Evolutionary conservation across 768 basidiomycete species (phyloP).

Genomic region (Lentinula edodes): DNA sequence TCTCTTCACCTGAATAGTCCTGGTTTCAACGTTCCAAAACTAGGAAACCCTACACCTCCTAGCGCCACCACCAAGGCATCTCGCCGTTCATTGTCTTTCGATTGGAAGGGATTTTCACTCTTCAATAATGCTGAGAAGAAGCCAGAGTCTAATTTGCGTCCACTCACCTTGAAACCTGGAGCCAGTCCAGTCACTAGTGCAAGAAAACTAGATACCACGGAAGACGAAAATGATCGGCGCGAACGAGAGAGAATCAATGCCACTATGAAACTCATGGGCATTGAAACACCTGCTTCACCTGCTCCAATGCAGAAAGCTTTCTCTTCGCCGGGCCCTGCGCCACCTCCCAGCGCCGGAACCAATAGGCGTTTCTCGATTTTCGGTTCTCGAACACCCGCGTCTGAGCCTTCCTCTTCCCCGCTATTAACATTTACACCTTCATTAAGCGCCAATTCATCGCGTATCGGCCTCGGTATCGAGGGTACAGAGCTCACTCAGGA

Average conservation of each 20-base stretch:
- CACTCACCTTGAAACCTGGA: slow-evolving; percentile 70
- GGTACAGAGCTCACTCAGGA: slow-evolving; percentile 60
- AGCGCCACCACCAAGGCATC: slow-evolving; percentile 36
- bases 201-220: slow-evolving; percentile 78
- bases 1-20: slow-evolving; percentile 19
- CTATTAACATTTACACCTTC: slow-evolving; percentile 29
- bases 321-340: slow-evolving; percentile 28
- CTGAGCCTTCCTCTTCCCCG: slow-evolving; percentile 44
- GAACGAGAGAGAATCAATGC: slow-evolving; percentile 86
- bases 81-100: slow-evolving; percentile 77
- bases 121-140: slow-evolving; percentile 65
- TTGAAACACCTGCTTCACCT: slow-evolving; percentile 57
- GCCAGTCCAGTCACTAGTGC: slow-evolving; percentile 49
- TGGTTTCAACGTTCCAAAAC: slow-evolving; percentile 15
- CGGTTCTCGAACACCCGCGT: slow-evolving; percentile 38
- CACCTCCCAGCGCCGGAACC: slow-evolving; percentile 17
- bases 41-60: slow-evolving; percentile 9
- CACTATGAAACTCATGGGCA: slow-evolving; percentile 93
- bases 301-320: slow-evolving; percentile 35
- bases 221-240: slow-evolving; percentile 88
- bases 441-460: slow-evolving; percentile 17
- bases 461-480: slow-evolving; percentile 26
- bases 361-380: slow-evolving; percentile 70
- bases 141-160: slow-evolving; percentile 52
- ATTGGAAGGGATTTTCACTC: slow-evolving; percentile 76